A percentile compares a stretch with the other conserved stretches of the same genome.
phyloP scores from a whole-genome alignment of 1,284 basidiomycete genomes.

The Gastroboletus turbinatus region DNA sequence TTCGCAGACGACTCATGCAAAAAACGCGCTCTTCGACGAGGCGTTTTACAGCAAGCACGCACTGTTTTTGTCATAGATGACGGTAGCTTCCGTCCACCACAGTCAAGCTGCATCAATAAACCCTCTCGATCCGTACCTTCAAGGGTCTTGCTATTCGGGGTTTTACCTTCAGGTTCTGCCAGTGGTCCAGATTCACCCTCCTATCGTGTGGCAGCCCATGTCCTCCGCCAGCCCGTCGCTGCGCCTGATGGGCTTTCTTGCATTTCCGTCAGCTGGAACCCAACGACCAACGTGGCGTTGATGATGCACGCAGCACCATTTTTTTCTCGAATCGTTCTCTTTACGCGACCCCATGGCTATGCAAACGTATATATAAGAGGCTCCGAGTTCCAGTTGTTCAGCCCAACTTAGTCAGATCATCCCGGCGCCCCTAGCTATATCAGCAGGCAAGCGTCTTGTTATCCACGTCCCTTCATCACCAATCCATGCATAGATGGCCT shows the following conservation, averaged over 20 bases:
- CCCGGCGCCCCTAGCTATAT: neutral
- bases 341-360: conserved; percentile 8
- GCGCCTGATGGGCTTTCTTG: conserved; percentile 20
- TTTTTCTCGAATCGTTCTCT: neutral
- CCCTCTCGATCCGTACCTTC: conserved; percentile 7
- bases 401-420: conserved; percentile 11
- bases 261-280: conserved; percentile 24
- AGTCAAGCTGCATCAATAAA: conserved; percentile 3
- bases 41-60: conserved; percentile 13
- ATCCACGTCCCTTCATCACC: conserved; percentile 1
- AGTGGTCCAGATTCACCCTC: conserved; percentile 17
- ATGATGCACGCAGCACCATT: conserved; percentile 1
- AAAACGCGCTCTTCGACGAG: conserved; percentile 18
- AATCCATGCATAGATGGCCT: conserved; percentile 37
- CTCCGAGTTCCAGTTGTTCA: neutral
- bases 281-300: conserved; percentile 4
- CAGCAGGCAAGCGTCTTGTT: conserved; percentile 9
- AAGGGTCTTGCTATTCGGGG: conserved; percentile 1
- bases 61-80: conserved; percentile 3
- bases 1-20: conserved; percentile 18
- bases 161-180: neutral
- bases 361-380: conserved; percentile 26
- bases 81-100: neutral
- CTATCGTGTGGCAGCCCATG: neutral
- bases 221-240: conserved; percentile 6